Evolutionary conservation across 1,284 basidiomycete species (phyloP), one percentile per base, ranked within the genome.

Genomic region (Ceratobasidium sp.): DNA sequence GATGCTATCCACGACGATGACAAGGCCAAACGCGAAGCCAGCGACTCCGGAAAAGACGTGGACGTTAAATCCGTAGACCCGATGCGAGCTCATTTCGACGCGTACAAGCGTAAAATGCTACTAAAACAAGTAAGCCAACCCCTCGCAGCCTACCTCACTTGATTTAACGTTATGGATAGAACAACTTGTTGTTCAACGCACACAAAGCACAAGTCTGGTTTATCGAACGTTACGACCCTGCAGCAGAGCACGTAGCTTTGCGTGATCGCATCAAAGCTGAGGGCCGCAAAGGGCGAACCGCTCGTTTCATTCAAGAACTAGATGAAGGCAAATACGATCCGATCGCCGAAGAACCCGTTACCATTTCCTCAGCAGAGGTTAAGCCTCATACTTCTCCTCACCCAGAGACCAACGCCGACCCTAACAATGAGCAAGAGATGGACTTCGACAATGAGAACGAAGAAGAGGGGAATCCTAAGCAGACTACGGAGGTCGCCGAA

Each of bases 131-230:
- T 96, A 80, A 85, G 91, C 48, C 78, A 45, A 44, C 48, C 7
- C 27, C 36, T 75, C 56, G 78, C 71, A 53, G 67, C 33, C 33
- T 22, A 51, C 53, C 8, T 15, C 47, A 17, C 44, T 50, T 50
- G 15, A 76, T 81, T 82, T 84, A 81, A 81, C 79, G 79, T 82
- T 81, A 81, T 85, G 83, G 48, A 83, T 87, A 94, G 93, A 88
- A 97, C 79, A 94, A 94, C 85, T 92, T 91, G 74, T 92, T 97
- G 86, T 97, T 94, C 87, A 91, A 97, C 57, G 93, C 94, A 81
- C 95, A 97, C 84, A 89, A 91, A 83, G 92, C 93, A 81, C 94
- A 93, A 24, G 91, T 93, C 9, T 98, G 96, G 96, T 98, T 97
- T 85, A 89, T 90, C 76, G 96, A 98, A 86, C 94, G 94, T 82